Evolutionary conservation across 352 stramenopile species (phyloP), one percentile per base, ranked within the genome.

Genomic region (Hyaloperonospora arabidopsidis): DNA sequence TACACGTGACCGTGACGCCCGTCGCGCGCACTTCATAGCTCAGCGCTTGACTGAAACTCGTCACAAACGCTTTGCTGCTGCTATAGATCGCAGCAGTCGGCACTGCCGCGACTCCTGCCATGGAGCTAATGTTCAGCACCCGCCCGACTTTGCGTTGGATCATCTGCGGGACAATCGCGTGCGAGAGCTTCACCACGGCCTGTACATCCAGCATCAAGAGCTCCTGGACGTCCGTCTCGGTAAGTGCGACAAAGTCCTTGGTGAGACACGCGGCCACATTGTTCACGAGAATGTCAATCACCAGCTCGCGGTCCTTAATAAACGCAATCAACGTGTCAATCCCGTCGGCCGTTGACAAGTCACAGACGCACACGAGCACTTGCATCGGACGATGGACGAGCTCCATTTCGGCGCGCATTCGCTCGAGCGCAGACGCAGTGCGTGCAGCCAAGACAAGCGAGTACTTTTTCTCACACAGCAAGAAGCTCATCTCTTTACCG

Each of bases 251-350:
- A 48, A 93, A 89, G 40, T 65, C 54, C 21, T 75, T 69, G 12
- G 57, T 63, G 7, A 76, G 25, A 23, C 70, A 69, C 0, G 67
- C 61, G 4, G 79, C 76, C 1, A 76, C 85, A 49, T 91, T 93
- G 65, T 95, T 95, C 36, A 96, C 62, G 5, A 96, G 71, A 35
- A 96, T 84, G 44, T 95, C 85, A 45, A 95, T 63, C 17, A 86
- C 53, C 15, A 88, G 47, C 21, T 86, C 61, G 45, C 86, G 77
- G 34, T 79, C 57, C 22, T 66, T 53, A 8, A 91, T 55, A 36
- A 80, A 80, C n/a, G 67, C 52, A 6, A 86, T 44, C 13, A 93
- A 64, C 48, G 65, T 79, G 29, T 72, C 40, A n/a, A 89, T 72
- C 8, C 82, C 81, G 1, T 70, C 52, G 2, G 57, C 35, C 1